phyloP scores from a whole-genome alignment of 495 filamentous ascomycete species.

The Opeltia flavorubescens region DNA sequence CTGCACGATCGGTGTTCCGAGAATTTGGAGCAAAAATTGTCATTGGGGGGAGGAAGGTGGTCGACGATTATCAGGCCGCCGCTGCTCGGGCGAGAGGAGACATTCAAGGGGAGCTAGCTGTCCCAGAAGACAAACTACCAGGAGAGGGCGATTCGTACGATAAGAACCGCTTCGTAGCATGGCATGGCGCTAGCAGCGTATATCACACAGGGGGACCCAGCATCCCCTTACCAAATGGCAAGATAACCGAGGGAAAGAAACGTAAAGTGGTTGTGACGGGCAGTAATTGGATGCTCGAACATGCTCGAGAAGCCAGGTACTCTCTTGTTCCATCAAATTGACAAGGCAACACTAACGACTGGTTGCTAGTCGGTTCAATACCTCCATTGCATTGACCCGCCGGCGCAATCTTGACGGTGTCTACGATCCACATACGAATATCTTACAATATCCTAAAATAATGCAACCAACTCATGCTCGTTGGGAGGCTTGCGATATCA shows the following conservation, averaged over 20 bases:
- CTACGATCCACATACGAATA: conserved; percentile 89
- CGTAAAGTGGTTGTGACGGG: conserved; percentile 79
- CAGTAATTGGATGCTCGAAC: conserved; percentile 94
- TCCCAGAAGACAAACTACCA: conserved; percentile 67
- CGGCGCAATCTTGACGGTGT: conserved; percentile 56
- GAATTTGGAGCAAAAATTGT: conserved; percentile 93
- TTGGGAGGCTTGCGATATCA: conserved; percentile 46
- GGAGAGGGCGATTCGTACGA: conserved; percentile 69
- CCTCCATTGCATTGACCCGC: conserved; percentile 46
- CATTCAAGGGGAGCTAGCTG: conserved; percentile 79
- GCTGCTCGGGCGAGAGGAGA: conserved; percentile 66
- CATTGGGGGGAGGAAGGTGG: conserved; percentile 71
- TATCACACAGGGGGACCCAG: conserved; percentile 76
- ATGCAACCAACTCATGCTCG: conserved; percentile 83
- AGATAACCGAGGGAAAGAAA: conserved; percentile 59
- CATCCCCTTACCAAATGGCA: conserved; percentile 61
- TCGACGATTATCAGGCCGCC: conserved; percentile 80
- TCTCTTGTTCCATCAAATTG: conserved; percentile 12
- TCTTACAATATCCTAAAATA: conserved; percentile 69
- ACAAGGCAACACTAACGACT: conserved; percentile 17
- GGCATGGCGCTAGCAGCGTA: conserved; percentile 90
- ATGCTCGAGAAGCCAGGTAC: conserved; percentile 79
- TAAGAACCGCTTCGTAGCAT: conserved; percentile 92
- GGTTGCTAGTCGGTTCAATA: conserved; percentile 60
- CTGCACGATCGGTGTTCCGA: conserved; percentile 88